Base-by-base conservation (phyloP, 2,329 filamentous ascomycete species). In the Aspergillus sergii region DNA sequence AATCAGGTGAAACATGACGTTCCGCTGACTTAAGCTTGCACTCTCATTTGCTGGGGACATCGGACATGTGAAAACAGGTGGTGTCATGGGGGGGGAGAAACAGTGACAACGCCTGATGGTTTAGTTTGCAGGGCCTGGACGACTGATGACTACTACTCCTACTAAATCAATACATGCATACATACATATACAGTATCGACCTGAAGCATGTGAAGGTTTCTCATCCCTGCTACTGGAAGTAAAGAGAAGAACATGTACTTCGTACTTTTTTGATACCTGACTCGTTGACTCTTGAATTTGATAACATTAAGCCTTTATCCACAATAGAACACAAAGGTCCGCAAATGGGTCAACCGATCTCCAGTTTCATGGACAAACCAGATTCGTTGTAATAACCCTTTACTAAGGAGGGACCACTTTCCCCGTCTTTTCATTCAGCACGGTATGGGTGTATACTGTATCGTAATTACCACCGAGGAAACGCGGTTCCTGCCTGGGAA, bases 351-450 rank as follows among this genome's bases (percentile, higher is more conserved):
- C 51, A 26, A 30, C n/a, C 39, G 51, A 26, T 55, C 32, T 19
- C 43, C 28, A 56, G 11, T 36, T n/a, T 19, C 21, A 30, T 61
- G 55, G 64, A 67, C 66, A 68, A 68, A 67, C 67, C 67, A 68
- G 62, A 61, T 50, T 34, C 12, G 50, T 36, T 23, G n/a, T 57
- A 62, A 66, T 64, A 48, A 23, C n/a, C 12, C 28, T 62, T 66
- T 68, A 67, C 67, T 67, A 66, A 66, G 61, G 55, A 56, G 30
- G 50, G 21, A 21, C 26, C 55, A 60, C 43, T 55, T 54, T 55
- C 51, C 32, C 51, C 51, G 11, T 55, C 32, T 4, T 19, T 39
- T 39, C 10, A 55, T 39, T 21, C 21, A 39, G 32, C 34, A 23
- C n/a, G 16, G 51, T 54, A 58, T n/a, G 43, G 12, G 6, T 50